These are phyloP conservation scores for Theileria parva DNA, from an alignment of 169 alveolate species.

Conservation along the genomic window DNA sequence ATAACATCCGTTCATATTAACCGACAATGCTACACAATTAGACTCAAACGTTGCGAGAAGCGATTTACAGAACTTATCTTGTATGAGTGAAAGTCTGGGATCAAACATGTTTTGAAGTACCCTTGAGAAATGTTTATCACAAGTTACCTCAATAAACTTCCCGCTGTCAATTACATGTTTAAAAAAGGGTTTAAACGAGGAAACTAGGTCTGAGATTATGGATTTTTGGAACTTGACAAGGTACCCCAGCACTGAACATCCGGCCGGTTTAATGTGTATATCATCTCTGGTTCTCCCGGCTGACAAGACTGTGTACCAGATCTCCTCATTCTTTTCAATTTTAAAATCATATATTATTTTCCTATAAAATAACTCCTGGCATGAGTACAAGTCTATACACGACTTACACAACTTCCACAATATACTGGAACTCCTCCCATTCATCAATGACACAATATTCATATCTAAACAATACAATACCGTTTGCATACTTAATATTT, in stretches of 20 bases:
- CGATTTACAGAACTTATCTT: conserved; percentile 29
- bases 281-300: conserved; percentile 7
- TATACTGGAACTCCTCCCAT: conserved; percentile 13
- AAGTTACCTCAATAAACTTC: conserved; percentile 11
- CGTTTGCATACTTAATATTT: neutral
- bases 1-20: conserved; percentile 38
- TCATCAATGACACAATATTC: conserved; percentile 17
- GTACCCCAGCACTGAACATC: conserved; percentile 39
- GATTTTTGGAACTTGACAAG: conserved; percentile 48
- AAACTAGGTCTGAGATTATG: conserved; percentile 7
- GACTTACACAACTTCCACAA: conserved; percentile 51
- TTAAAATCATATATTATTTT: conserved; percentile 25
- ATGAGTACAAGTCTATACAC: conserved; percentile 36
- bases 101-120: conserved; percentile 60
- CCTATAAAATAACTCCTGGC: conserved; percentile 40
- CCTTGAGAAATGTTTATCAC: conserved; percentile 55
- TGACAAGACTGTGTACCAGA: neutral
- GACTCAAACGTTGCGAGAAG: conserved; percentile 24
- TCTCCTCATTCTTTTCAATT: conserved; percentile 8
- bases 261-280: conserved; percentile 38
- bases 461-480: neutral
- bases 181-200: conserved; percentile 39
- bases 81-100: conserved; percentile 42
- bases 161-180: conserved; percentile 16
- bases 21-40: conserved; percentile 12